These are phyloP conservation scores for Monilinia fructigena DNA, from an alignment of 2,329 filamentous ascomycete species.

Conservation along the genomic window DNA sequence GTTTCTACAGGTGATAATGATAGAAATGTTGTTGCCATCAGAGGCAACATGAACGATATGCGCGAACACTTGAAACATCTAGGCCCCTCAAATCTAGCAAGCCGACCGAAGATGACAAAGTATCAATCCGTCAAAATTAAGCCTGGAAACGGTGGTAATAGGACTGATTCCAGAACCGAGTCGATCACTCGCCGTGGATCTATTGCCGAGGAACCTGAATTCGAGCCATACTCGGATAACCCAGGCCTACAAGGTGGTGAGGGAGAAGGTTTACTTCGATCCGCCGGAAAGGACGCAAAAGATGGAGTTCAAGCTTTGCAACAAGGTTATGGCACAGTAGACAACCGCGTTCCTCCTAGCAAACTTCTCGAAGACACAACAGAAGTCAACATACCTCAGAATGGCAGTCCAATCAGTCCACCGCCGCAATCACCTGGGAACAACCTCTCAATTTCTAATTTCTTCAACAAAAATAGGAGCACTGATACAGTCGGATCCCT, in stretches of 20 bases:
- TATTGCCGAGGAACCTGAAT: constrained; percentile 45
- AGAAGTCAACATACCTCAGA: background rate
- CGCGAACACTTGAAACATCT: constrained; percentile 63
- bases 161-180: constrained; percentile 37
- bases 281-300: constrained; percentile 57
- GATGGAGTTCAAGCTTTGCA: constrained; percentile 64
- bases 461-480: constrained; percentile 27
- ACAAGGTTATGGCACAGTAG: constrained; percentile 53
- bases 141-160: constrained; percentile 39
- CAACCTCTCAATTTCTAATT: constrained; percentile 2
- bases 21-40: constrained; percentile 55
- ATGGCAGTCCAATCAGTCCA: constrained; percentile 15
- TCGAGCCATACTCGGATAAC: constrained; percentile 28
- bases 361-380: background rate
- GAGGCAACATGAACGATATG: constrained; percentile 62
- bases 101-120: constrained; percentile 60
- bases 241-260: constrained; percentile 51
- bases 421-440: background rate
- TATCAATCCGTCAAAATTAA: constrained; percentile 68
- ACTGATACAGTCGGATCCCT: constrained; percentile 38
- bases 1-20: constrained; percentile 53
- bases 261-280: constrained; percentile 53
- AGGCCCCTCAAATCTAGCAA: constrained; percentile 65
- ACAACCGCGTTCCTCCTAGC: background rate
- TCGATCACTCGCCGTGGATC: constrained; percentile 45